These are phyloP conservation scores for Amauroascus verrucosus DNA, from an alignment of 2,329 filamentous ascomycete genomes.

Conservation along the genomic window DNA sequence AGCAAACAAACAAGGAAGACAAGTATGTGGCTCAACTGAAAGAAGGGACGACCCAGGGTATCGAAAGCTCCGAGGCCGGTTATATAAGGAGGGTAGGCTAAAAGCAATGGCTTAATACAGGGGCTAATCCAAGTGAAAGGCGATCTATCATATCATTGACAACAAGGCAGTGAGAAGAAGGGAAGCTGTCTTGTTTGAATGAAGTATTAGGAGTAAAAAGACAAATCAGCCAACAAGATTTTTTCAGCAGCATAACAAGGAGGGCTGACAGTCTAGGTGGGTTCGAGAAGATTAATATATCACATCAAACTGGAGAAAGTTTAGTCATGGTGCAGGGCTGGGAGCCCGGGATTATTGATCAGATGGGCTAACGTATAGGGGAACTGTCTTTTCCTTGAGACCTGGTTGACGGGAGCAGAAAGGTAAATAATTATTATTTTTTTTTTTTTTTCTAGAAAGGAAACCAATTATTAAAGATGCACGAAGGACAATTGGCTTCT, in stretches of 20 bases:
- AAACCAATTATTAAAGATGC: background rate
- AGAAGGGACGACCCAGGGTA: background rate
- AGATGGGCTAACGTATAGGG: background rate
- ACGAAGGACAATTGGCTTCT: background rate
- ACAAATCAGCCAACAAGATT: background rate
- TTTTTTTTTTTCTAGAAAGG: background rate
- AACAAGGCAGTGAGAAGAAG: background rate
- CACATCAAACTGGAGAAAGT: background rate
- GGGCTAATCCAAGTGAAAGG: background rate
- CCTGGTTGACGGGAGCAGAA: background rate
- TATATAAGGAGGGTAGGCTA: background rate
- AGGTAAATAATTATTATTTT: no score
- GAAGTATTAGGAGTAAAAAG: background rate
- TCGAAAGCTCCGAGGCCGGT: background rate
- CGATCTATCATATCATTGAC: background rate
- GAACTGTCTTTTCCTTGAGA: background rate
- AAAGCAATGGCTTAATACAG: background rate
- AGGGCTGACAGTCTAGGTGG: background rate
- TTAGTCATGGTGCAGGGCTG: constrained; percentile 4
- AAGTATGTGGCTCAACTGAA: background rate
- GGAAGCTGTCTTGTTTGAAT: background rate
- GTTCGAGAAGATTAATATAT: constrained; percentile 2
- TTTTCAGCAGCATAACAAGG: background rate
- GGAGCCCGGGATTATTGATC: constrained; percentile 1
- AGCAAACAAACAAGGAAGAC: background rate